These are phyloP conservation scores for Hypsizygus marmoreus DNA, from an alignment of 768 basidiomycete genomes.

Conservation along the genomic window DNA sequence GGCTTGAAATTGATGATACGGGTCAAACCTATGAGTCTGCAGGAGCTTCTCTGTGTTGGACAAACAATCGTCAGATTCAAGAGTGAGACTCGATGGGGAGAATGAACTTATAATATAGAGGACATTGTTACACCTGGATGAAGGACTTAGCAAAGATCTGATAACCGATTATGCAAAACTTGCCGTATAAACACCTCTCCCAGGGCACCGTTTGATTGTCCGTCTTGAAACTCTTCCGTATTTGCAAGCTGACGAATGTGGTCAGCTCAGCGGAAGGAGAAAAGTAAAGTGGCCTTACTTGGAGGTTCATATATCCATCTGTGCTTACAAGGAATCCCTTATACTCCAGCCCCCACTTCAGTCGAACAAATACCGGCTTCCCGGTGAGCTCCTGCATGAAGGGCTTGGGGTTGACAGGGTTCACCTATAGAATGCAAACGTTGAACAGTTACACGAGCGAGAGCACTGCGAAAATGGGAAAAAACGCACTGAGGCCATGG, in stretches of 20 bases:
- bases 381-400: constrained; percentile 98
- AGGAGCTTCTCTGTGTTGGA: constrained; percentile 73
- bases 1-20: no score
- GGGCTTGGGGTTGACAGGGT: constrained; percentile 98
- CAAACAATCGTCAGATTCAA: constrained; percentile 24
- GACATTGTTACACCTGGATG: constrained; percentile 89
- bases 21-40: constrained; percentile 38
- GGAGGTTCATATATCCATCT: constrained; percentile 99
- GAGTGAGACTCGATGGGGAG: constrained; percentile 6
- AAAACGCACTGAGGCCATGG: constrained; percentile 65
- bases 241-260: constrained; percentile 80
- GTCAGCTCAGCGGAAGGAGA: constrained; percentile 2
- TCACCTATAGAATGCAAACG: constrained; percentile 50
- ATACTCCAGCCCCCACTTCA: constrained; percentile 99
- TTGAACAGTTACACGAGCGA: constrained; percentile 5
- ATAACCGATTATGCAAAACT: constrained; percentile 24
- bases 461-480: constrained; percentile 8
- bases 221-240: constrained; percentile 97
- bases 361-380: constrained; percentile 90
- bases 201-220: constrained; percentile 92
- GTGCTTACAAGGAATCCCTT: constrained; percentile 99
- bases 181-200: constrained; percentile 99
- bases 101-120: constrained; percentile 86
- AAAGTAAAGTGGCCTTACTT: constrained; percentile 51
- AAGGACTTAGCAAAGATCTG: constrained; percentile 15